phyloP scores from a whole-genome alignment of 148 eudicot genomes.

The Vaccinium darrowii region DNA sequence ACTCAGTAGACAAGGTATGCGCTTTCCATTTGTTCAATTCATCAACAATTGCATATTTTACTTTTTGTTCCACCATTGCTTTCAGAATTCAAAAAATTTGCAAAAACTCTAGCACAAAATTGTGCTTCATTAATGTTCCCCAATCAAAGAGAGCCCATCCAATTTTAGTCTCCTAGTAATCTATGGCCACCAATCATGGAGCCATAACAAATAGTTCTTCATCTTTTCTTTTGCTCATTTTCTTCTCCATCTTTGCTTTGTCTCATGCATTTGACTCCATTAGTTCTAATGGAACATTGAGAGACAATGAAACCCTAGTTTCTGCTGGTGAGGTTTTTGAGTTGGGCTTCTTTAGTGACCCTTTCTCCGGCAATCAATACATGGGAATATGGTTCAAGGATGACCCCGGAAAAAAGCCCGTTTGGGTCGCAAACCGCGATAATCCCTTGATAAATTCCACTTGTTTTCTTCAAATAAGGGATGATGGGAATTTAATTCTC shows the following conservation, averaged over 20 bases:
- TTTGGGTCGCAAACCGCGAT: neutral
- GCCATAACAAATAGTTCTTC: neutral
- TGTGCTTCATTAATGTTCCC: neutral
- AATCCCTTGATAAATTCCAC: neutral
- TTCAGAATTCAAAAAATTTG: neutral
- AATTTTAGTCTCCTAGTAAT: neutral
- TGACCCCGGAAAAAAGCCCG: neutral
- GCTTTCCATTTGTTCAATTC: neutral
- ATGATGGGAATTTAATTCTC: neutral
- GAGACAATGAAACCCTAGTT: constrained; percentile 8
- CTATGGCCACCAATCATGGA: neutral
- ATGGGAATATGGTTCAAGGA: constrained; percentile 12
- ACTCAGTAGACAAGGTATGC: neutral
- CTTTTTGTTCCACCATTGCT: neutral
- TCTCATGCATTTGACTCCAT: constrained; percentile 1
- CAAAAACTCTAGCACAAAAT: neutral
- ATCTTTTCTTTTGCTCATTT: neutral
- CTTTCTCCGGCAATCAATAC: neutral
- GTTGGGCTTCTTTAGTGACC: constrained; percentile 7
- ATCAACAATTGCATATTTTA: neutral
- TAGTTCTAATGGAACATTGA: neutral
- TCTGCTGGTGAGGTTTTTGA: constrained; percentile 4
- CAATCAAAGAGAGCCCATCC: neutral
- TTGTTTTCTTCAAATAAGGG: neutral
- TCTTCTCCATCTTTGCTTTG: neutral